Base-by-base conservation (phyloP, 140 eudicot genomes). In the Anethum foeniculum region DNA sequence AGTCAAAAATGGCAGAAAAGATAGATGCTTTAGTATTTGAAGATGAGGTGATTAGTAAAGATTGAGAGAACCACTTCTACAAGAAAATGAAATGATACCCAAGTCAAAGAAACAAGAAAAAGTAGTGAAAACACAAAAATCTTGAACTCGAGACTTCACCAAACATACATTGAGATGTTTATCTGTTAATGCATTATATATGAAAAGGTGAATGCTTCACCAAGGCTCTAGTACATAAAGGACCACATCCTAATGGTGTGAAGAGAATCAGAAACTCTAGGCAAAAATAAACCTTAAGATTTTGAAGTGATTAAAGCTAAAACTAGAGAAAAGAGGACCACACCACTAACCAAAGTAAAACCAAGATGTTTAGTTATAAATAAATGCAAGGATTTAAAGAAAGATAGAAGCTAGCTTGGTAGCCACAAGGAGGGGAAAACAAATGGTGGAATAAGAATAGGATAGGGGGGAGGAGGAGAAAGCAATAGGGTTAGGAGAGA, bases 401-500 rank as follows among this genome's bases (percentile, higher is more conserved):
- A 51, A 51, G 58, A 51, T 1, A 51, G 58, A 51, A 51, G 58
- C 58, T 51, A 51, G 58, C 23, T 51, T 54, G 62, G 23, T 21
- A 16, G 58, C 58, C 19, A 51, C 48, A 44, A 8, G 48, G 48
- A 44, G 48, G 48, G 48, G 48, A 44, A 11, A 46, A 10, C 3
- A 16, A 16, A 51, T 51, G 58, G 58, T 51, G 6, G 62, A 52
- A 52, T 52, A 52, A 52, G 62, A 52, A 52, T 52, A 52, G 62
- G 25, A 52, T 52, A 18, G 34, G 71, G 71, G 48, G 23, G 76
- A 8, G 11, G 76, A 38, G 48, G 76, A 32, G 74, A 34, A 68
- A 68, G 44, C 74, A 68, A 68, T 68, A 68, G 74, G 74, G 74
- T 30, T 30, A 67, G 71, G 74, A 68, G 74, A 68, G 74, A 68